phyloP scores from a whole-genome alignment of 371 early-diverging fungal species.

The Apophysomyces trapeziformis region DNA sequence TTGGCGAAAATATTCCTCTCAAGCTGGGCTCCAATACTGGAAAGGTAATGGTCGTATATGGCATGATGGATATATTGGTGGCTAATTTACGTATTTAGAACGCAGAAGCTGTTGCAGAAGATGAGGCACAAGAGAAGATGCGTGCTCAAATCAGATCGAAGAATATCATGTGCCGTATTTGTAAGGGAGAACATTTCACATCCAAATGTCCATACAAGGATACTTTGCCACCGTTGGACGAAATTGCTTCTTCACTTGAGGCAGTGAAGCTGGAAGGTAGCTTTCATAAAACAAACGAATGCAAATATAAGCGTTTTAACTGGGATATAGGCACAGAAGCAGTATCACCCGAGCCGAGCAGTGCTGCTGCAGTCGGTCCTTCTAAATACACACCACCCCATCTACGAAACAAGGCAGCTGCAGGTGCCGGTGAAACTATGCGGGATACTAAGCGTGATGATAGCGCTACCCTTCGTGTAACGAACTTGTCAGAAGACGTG shows the following conservation, averaged over 20 bases:
- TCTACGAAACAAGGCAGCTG: slow-evolving; percentile 67
- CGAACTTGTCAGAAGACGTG: slow-evolving; percentile 94
- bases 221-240: slow-evolving; percentile 78
- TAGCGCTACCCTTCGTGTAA: slow-evolving; percentile 88
- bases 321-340: slow-evolving; percentile 20
- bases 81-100: slow-evolving; percentile 30
- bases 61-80: background rate
- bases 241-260: slow-evolving; percentile 53
- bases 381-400: slow-evolving; percentile 87
- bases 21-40: slow-evolving; percentile 75
- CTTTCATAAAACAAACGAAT: background rate
- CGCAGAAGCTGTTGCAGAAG: slow-evolving; percentile 60
- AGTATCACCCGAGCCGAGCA: slow-evolving; percentile 25
- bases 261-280: slow-evolving; percentile 43
- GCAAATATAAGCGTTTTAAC: slow-evolving; percentile 18
- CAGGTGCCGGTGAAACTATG: slow-evolving; percentile 52
- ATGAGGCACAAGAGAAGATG: slow-evolving; percentile 55
- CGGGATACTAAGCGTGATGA: slow-evolving; percentile 79
- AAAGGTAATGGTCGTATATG: slow-evolving; percentile 36
- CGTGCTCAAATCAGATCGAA: slow-evolving; percentile 62
- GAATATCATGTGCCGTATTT: slow-evolving; percentile 94
- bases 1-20: slow-evolving; percentile 88
- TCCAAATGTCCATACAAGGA: slow-evolving; percentile 98
- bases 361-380: slow-evolving; percentile 44
- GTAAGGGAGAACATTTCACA: slow-evolving; percentile 97